phyloP scores from a whole-genome alignment of 305 asterid genomes.

The Solanum hybrid region DNA sequence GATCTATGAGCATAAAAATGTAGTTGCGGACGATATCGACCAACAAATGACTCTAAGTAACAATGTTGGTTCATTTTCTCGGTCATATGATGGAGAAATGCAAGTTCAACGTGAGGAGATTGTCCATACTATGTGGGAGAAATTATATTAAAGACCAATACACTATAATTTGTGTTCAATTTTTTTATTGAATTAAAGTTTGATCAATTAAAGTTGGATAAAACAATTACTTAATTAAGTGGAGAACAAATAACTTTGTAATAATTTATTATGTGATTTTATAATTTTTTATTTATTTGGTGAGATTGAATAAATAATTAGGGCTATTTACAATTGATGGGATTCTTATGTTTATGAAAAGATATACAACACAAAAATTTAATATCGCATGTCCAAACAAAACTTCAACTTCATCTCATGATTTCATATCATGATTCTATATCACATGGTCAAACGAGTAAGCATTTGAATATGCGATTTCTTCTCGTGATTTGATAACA shows the following conservation, averaged over 20 bases:
- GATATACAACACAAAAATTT: no score
- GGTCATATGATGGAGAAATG: not conserved
- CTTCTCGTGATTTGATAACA: not conserved
- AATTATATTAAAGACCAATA: no score
- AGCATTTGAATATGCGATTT: not conserved
- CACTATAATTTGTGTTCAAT: not conserved
- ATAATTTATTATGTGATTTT: not conserved
- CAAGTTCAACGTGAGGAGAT: not conserved
- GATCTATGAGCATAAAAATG: not conserved
- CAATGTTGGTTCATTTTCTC: not conserved
- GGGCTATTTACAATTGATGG: fast-evolving
- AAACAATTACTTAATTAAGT: fast-evolving
- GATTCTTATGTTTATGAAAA: not conserved
- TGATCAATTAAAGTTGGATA: not conserved
- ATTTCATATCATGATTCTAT: no score
- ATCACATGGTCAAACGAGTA: not conserved
- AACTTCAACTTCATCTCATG: not conserved
- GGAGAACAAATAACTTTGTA: not conserved
- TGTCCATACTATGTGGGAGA: not conserved
- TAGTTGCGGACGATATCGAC: not conserved
- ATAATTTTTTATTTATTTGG: not conserved
- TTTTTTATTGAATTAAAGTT: no score
- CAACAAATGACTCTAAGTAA: not conserved
- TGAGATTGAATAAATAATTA: not conserved
- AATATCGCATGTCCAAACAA: not conserved